A percentile compares a stretch with the other conserved stretches of the same genome.
These are phyloP conservation scores for Nepenthes alata DNA, from an alignment of 179 eudicot species.

Conservation along the genomic window DNA sequence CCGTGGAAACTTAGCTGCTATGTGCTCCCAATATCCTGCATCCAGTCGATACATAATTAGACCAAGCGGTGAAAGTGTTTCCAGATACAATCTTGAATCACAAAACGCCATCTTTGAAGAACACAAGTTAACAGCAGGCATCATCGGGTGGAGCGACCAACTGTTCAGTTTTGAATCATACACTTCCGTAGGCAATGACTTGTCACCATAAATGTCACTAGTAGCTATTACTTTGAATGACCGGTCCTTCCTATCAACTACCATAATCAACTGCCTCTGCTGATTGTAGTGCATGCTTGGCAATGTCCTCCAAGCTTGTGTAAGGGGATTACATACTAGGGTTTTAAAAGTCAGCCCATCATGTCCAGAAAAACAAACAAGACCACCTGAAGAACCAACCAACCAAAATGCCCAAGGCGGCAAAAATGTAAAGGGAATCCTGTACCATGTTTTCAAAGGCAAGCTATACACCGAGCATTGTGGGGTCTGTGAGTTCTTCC, in stretches of 20 bases:
- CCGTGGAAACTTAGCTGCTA: constrained; percentile 85
- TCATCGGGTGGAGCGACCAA: constrained; percentile 77
- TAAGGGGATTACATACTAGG: constrained; percentile 72
- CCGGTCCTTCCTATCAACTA: constrained; percentile 57
- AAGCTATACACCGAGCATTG: constrained; percentile 89
- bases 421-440: constrained; percentile 70
- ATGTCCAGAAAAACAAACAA: constrained; percentile 78
- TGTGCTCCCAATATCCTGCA: constrained; percentile 86
- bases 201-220: constrained; percentile 78
- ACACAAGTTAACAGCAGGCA: constrained; percentile 88
- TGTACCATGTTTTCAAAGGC: constrained; percentile 84
- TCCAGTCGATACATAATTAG: constrained; percentile 85
- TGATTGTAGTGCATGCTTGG: constrained; percentile 84
- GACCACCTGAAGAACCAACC: constrained; percentile 92
- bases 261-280: constrained; percentile 82
- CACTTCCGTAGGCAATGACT: constrained; percentile 78
- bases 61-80: constrained; percentile 90
- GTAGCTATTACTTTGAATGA: constrained; percentile 84
- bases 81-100: constrained; percentile 82
- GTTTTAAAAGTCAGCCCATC: constrained; percentile 63
- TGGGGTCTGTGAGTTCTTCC: constrained; percentile 74
- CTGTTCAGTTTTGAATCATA: constrained; percentile 67
- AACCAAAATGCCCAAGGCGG: constrained; percentile 90
- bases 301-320: constrained; percentile 71
- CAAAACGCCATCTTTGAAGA: constrained; percentile 97